phyloP scores from a whole-genome alignment of 768 basidiomycete species.

The Neoboletus magnificus region DNA sequence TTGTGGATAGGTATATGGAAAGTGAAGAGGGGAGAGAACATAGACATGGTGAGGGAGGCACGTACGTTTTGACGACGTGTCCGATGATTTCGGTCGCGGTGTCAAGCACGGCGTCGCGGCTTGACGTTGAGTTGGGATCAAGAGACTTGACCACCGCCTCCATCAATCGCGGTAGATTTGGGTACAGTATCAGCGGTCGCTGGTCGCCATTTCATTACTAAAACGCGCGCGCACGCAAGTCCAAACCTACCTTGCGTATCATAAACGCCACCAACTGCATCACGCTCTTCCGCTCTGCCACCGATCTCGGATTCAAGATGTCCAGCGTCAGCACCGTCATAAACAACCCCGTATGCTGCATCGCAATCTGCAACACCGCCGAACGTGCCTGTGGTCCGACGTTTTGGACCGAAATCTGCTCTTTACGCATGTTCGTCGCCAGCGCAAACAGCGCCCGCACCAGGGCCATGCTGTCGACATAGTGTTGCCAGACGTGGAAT shows the following conservation, averaged over 20 bases:
- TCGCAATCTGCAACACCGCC: conserved; percentile 83
- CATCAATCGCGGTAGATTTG: conserved; percentile 79
- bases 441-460: conserved; percentile 79
- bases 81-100: conserved; percentile 93
- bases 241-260: conserved; percentile 69
- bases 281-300: conserved; percentile 80
- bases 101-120: conserved; percentile 82
- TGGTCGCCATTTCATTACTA: conserved; percentile 26
- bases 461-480: conserved; percentile 86
- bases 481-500: conserved; percentile 92
- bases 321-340: conserved; percentile 93
- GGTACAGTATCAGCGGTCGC: conserved; percentile 82
- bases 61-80: conserved; percentile 90
- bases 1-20: background rate
- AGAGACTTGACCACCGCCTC: conserved; percentile 96
- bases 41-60: background rate
- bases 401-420: conserved; percentile 64
- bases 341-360: conserved; percentile 80
- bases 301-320: conserved; percentile 70
- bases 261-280: conserved; percentile 93
- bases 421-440: conserved; percentile 69
- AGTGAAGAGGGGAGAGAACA: background rate
- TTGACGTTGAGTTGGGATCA: conserved; percentile 79
- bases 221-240: no score
- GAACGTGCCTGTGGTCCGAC: conserved; percentile 74